Base-by-base conservation (phyloP, 2,329 filamentous ascomycete species). In the Aspergillus eucalypticola region DNA sequence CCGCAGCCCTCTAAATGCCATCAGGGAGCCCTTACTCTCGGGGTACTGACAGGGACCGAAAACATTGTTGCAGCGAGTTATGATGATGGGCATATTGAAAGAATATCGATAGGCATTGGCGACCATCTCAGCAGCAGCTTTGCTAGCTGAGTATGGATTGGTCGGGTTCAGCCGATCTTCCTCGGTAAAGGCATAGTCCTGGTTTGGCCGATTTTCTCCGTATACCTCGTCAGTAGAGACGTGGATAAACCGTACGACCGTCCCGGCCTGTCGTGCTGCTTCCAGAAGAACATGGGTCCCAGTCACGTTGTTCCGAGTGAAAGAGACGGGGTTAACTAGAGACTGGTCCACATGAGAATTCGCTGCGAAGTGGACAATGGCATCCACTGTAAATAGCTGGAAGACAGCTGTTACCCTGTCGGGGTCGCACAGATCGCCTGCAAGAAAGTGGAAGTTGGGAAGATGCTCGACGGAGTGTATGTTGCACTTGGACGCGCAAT, bases 211-310 rank as follows among this genome's bases (percentile, higher is more conserved):
- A 6, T 91, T 89, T 73, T 93, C 90, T 42, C 91, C 91, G 67
- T 94, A 94, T 1, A 94, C 91, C 78, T 94, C 91, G 72, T 95
- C 91, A 1, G 91, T 94, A 8, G 89, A 92, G 63, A 94, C 86
- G 74, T 94, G 90, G 69, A 94, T 88, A 75, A 94, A 94, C 51
- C 88, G 83, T 66, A 83, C 85, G 71, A 94, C 82, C 2, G 56
- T 62, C 32, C 84, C 84, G 52, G 89, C 83, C 72, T 89, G 88
- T 73, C 89, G 89, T 53, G 89, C 88, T 69, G 88, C 88, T 76
- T 95, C 91, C 8, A 94, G 80, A 60, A 94, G 82, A 41, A 92
- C 89, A 74, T 94, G 90, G n/a, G 91, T 94, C 46, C 90, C 91
- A 65, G 90, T 89, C 13, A 93, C 90, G 67, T 95, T 95, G 59